Base-by-base conservation (phyloP, 805 yeast species). In the Candida nanaspora region DNA sequence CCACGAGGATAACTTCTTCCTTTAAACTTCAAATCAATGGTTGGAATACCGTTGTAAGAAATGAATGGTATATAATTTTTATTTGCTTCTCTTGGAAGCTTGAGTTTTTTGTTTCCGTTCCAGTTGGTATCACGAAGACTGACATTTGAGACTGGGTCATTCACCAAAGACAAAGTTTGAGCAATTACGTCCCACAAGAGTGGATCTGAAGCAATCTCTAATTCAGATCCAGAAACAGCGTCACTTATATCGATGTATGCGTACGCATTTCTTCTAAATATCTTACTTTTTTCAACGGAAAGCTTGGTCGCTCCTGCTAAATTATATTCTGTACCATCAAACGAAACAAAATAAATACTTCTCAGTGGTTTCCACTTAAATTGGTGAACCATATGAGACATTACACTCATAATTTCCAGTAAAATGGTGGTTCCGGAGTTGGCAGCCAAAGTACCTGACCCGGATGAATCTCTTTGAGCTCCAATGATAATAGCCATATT, bases 251-350 rank as follows among this genome's bases (percentile, higher is more conserved):
- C 95, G 43, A 89, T 70, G 48, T 84, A 82, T 0, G 86, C 69
- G 51, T 75, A 79, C 0, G 83, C 82, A 47, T 82, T 81, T 36
- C 74, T 69, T 40, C 69, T 64, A 22, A 87, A 62, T 31, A 68
- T 70, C 20, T 72, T 70, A n/a, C 64, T 57, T 42, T 72, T 71
- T 29, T 68, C 63, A 49, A 82, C 85, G 6, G 81, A 69, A 72
- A 89, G 79, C 52, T 83, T 91, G 0, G 88, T 71, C n/a, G 86
- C 70, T 0, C 98, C 98, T 0, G 93, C 95, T 48, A 71, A 64
- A 55, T 88, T 88, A 52, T 82, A 87, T 45, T 80, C 78, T 0
- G 83, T 66, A 1, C 85, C 96, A 51, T 89, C 95, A 66, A 84
- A 87, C 0, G 95, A 85, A 0, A 78, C 77, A 62, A 89, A 88